These are phyloP conservation scores for Populus tremula DNA, from an alignment of 345 rosid species.

Conservation along the genomic window DNA sequence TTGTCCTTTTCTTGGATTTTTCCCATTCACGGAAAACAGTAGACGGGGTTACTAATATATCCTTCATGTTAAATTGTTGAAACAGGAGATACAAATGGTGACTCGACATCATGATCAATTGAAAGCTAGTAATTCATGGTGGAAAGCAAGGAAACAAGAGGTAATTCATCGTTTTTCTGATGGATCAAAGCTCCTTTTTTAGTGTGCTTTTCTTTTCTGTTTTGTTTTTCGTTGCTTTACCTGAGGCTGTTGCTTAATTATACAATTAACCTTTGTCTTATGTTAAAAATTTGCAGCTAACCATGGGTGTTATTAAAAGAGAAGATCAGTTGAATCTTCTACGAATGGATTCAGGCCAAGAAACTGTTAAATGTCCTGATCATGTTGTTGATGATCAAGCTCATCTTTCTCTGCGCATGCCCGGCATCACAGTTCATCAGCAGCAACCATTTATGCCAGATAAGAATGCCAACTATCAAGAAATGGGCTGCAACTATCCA, in stretches of 20 bases:
- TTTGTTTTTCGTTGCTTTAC: neutral
- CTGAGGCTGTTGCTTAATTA: neutral
- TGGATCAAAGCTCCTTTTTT: neutral
- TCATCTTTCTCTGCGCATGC: neutral
- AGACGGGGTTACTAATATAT: neutral
- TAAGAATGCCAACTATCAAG: constrained; percentile 1
- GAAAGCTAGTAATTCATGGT: constrained; percentile 16
- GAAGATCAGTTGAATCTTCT: neutral
- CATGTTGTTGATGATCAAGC: neutral
- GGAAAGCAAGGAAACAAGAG: constrained; percentile 29
- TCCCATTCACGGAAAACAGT: neutral
- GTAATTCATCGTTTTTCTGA: constrained; percentile 6
- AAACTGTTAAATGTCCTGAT: neutral
- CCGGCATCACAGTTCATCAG: neutral
- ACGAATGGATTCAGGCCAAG: neutral
- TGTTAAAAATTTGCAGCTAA: neutral
- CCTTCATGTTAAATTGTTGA: neutral
- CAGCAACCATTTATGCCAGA: constrained; percentile 9
- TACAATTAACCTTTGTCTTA: neutral
- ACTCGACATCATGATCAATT: neutral
- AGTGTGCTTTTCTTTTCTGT: neutral
- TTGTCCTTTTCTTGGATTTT: constrained; percentile 17
- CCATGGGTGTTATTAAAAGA: neutral
- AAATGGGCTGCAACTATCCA: neutral
- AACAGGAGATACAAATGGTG: constrained; percentile 32